Percentiles rank a stretch among this genome's conserved stretches.
phyloP scores from a whole-genome alignment of 306 rosid genomes.

The Rosa multiflora region DNA sequence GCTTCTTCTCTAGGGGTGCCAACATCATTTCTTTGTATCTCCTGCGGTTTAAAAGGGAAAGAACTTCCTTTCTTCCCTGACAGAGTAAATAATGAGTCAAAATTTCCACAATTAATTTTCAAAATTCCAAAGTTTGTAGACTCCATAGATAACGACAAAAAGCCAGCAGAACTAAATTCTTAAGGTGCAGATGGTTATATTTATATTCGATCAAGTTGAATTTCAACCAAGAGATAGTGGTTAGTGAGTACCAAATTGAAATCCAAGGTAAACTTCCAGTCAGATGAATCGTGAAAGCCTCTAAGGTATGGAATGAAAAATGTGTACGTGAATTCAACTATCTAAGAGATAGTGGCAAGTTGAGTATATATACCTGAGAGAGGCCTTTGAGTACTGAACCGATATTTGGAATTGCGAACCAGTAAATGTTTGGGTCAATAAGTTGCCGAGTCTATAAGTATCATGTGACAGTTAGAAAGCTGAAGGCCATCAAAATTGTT shows the following conservation, averaged over 20 bases:
- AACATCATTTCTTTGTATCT: slow-evolving; percentile 77
- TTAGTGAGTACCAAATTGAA: not conserved
- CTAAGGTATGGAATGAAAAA: not conserved
- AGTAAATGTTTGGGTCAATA: slow-evolving; percentile 78
- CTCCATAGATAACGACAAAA: not conserved
- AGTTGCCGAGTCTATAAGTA: slow-evolving; percentile 71
- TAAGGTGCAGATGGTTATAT: not conserved
- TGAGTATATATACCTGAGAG: slow-evolving; percentile 63
- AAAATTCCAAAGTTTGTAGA: not conserved
- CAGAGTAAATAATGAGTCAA: slow-evolving; percentile 15
- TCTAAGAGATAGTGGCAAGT: not conserved
- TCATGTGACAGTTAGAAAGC: slow-evolving; percentile 23
- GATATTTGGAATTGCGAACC: slow-evolving; percentile 85
- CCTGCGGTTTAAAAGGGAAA: slow-evolving; percentile 69
- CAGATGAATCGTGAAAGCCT: not conserved
- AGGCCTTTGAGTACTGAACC: slow-evolving; percentile 85
- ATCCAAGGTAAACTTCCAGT: slow-evolving; percentile 3
- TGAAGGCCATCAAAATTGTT: not conserved
- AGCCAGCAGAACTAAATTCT: not conserved
- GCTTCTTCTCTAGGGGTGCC: slow-evolving; percentile 76
- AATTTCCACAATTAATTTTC: not conserved
- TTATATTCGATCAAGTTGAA: not conserved
- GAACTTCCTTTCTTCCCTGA: slow-evolving; percentile 94
- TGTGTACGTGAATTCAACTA: not conserved
- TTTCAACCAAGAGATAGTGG: not conserved